These are phyloP conservation scores for Alternaria angustiovoidea DNA, from an alignment of 2,329 filamentous ascomycete genomes.

Conservation along the genomic window DNA sequence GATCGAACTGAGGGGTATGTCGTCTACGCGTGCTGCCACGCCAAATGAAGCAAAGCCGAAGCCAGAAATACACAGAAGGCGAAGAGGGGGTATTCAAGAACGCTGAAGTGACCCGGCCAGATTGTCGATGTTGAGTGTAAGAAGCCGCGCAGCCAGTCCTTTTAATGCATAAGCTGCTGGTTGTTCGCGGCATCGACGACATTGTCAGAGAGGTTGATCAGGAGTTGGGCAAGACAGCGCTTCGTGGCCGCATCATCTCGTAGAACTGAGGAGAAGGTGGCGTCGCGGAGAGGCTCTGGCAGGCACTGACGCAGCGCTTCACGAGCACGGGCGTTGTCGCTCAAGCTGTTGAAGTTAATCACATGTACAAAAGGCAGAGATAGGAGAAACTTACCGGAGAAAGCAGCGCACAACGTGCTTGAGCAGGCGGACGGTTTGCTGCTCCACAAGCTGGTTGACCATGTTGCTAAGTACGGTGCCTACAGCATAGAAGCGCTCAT, in stretches of 20 bases:
- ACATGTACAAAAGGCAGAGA: background rate
- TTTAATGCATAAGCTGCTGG: conserved; percentile 49
- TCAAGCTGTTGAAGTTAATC: conserved; percentile 69
- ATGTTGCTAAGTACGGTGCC: conserved; percentile 98
- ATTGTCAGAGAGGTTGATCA: conserved; percentile 95
- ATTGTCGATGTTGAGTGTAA: conserved; percentile 5
- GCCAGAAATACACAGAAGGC: conserved; percentile 34
- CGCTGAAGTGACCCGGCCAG: conserved; percentile 10
- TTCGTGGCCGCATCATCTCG: conserved; percentile 98
- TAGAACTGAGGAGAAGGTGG: conserved; percentile 94
- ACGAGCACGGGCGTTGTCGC: conserved; percentile 93
- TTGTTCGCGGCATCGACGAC: conserved; percentile 64
- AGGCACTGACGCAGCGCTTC: conserved; percentile 96
- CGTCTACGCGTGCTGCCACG: conserved; percentile 26
- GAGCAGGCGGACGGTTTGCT: conserved; percentile 91
- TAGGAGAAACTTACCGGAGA: conserved; percentile 71
- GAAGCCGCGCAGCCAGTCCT: background rate
- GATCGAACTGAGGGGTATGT: conserved; percentile 31
- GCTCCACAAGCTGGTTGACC: conserved; percentile 96
- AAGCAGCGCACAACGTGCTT: conserved; percentile 99
- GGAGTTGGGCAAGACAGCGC: conserved; percentile 92
- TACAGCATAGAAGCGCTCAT: conserved; percentile 97
- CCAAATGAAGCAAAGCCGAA: conserved; percentile 35
- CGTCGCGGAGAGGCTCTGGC: conserved; percentile 96
- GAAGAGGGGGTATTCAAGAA: conserved; percentile 13